Conservation (phyloP, 2,329 filamentous ascomycete genomes). For the Aulographum hederae region DNA sequence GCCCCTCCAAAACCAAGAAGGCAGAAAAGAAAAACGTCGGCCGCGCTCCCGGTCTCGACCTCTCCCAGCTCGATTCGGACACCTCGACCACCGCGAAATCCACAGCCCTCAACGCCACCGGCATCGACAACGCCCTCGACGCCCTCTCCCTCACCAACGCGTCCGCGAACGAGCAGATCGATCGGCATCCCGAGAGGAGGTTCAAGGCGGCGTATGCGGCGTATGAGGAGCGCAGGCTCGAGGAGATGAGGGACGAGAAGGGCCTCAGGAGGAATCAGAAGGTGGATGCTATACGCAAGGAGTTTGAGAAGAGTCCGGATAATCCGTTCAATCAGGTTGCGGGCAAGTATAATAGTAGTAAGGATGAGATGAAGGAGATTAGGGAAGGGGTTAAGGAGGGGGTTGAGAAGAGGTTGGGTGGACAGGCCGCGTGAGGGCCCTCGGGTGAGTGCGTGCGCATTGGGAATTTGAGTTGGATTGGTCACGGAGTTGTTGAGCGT, state of each 20-base stretch:
- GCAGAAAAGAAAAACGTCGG: conserved; percentile 23
- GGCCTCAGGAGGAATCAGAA: conserved; percentile 70
- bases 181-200: conserved; percentile 73
- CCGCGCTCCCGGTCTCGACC: conserved; percentile 39
- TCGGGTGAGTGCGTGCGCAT: background rate
- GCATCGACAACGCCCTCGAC: conserved; percentile 88
- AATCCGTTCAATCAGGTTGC: conserved; percentile 87
- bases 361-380: conserved; percentile 55
- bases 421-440: background rate
- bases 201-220: conserved; percentile 72
- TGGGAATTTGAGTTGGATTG: too few relatives aligned
- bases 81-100: conserved; percentile 27
- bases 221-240: conserved; percentile 63
- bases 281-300: conserved; percentile 67
- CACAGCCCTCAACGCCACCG: conserved; percentile 55
- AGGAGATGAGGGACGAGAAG: conserved; percentile 73
- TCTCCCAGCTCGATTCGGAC: conserved; percentile 53
- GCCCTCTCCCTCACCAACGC: conserved; percentile 55
- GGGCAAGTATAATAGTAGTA: conserved; percentile 57
- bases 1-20: conserved; percentile 49
- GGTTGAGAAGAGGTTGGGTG: conserved; percentile 50
- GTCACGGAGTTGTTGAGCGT: too few relatives aligned
- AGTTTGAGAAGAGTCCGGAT: conserved; percentile 86
- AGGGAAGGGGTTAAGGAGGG: conserved; percentile 49
- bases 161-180: conserved; percentile 49